phyloP scores from a whole-genome alignment of 2,329 filamentous ascomycete species.

The Eutypa lata region DNA sequence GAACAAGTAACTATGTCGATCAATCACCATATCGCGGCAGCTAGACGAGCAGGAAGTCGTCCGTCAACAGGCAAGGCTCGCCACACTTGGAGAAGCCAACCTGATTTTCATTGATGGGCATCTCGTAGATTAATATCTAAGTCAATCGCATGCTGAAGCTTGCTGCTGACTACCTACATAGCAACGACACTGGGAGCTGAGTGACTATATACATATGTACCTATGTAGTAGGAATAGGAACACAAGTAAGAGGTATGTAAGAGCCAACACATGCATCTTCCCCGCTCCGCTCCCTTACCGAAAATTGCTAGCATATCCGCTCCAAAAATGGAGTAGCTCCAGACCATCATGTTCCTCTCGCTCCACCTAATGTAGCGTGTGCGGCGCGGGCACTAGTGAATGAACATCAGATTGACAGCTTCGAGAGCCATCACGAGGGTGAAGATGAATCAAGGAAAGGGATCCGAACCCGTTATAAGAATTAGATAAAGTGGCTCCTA shows the following conservation, averaged over 20 bases:
- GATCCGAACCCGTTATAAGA: no score
- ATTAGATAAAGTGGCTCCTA: no score
- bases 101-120: neutral
- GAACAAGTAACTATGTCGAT: neutral
- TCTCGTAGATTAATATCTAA: neutral
- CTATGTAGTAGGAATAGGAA: no score
- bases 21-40: neutral
- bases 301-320: conserved; percentile 1
- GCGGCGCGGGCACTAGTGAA: no score
- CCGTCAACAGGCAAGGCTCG: neutral
- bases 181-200: neutral
- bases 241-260: neutral
- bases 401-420: no score
- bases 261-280: neutral
- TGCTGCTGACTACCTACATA: neutral
- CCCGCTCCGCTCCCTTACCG: conserved; percentile 1
- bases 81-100: neutral
- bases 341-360: neutral
- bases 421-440: no score
- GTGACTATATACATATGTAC: neutral
- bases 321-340: neutral
- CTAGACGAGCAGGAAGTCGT: neutral
- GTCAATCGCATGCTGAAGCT: neutral
- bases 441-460: no score
- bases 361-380: no score